A percentile compares a stretch with the other conserved stretches of the same genome.
phyloP scores from a whole-genome alignment of 1,284 basidiomycete genomes.

The Apiotrichum veenhuisii region DNA sequence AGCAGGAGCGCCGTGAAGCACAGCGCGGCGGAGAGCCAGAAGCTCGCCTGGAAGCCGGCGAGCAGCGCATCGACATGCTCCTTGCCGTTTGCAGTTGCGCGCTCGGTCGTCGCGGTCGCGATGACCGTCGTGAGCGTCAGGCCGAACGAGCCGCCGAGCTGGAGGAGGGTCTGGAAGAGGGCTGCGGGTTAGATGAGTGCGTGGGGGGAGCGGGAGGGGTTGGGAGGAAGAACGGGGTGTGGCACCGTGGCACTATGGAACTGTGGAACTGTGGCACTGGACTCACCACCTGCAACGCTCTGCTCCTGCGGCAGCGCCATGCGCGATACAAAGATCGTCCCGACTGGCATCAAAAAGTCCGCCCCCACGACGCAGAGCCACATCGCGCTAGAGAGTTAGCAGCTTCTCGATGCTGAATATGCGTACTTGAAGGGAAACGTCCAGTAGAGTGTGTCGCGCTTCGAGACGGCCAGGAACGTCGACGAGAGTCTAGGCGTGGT shows the following conservation, averaged over 20 bases:
- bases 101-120: conserved; percentile 39
- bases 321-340: conserved; percentile 67
- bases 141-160: conserved; percentile 67
- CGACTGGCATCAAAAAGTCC: conserved; percentile 67
- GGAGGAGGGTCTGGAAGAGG: conserved; percentile 35
- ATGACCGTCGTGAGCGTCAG: conserved; percentile 68
- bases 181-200: conserved; percentile 39
- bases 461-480: conserved; percentile 68
- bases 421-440: conserved; percentile 13
- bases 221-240: too few relatives aligned
- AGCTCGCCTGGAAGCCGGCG: conserved; percentile 34
- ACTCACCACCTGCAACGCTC: conserved; percentile 57
- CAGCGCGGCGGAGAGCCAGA: conserved; percentile 37
- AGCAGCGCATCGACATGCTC: conserved; percentile 17
- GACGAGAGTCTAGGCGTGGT: conserved; percentile 52
- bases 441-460: conserved; percentile 34
- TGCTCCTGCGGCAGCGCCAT: conserved; percentile 65
- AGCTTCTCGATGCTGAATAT: too few relatives aligned
- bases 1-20: conserved; percentile 28
- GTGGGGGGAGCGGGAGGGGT: conserved; percentile 23
- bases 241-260: too few relatives aligned
- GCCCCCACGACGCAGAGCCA: conserved; percentile 65
- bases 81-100: conserved; percentile 16
- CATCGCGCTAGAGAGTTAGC: too few relatives aligned
- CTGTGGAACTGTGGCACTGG: neutral